phyloP scores from a whole-genome alignment of 2,329 filamentous ascomycete species.

The Falciphora oryzae region DNA sequence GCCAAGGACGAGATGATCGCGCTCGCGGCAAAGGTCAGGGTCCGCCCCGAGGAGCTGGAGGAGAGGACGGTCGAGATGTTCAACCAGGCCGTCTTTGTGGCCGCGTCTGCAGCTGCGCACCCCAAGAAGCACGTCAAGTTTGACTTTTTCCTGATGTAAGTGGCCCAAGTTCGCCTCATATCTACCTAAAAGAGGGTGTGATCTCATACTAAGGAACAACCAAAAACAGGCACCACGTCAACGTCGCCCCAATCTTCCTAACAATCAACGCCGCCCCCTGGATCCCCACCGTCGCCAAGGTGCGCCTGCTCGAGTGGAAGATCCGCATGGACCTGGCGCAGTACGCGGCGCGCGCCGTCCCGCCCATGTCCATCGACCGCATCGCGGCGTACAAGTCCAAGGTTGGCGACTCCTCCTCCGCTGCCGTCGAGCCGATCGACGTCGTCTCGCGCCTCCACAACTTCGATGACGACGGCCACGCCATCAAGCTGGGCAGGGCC shows the following conservation, averaged over 20 bases:
- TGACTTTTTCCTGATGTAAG: constrained; percentile 70
- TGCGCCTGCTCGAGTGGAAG: constrained; percentile 75
- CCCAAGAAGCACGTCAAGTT: constrained; percentile 62
- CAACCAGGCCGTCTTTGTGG: constrained; percentile 50
- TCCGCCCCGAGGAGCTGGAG: constrained; percentile 51
- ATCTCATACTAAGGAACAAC: not conserved
- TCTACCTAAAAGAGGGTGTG: not conserved
- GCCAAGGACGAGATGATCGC: constrained; percentile 58
- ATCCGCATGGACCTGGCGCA: constrained; percentile 66
- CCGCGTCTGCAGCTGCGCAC: constrained; percentile 52
- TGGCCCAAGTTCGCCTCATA: too few species aligned
- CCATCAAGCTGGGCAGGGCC: constrained; percentile 67
- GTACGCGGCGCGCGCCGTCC: constrained; percentile 64
- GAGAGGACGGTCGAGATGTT: constrained; percentile 59
- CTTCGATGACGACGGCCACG: constrained; percentile 72
- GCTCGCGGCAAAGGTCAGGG: constrained; percentile 52
- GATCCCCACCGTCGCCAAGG: constrained; percentile 55
- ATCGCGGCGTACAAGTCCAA: constrained; percentile 55
- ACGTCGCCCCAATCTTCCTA: constrained; percentile 66
- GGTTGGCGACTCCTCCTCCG: constrained; percentile 30
- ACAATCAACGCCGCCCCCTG: constrained; percentile 56
- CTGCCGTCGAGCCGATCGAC: constrained; percentile 21
- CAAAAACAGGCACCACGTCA: constrained; percentile 64
- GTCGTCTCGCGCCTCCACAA: constrained; percentile 41
- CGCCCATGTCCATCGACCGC: constrained; percentile 52